Evolutionary conservation across 1,284 basidiomycete genomes (phyloP), one percentile per base, ranked within the genome.

Genomic region (Cryptococcus sp.): DNA sequence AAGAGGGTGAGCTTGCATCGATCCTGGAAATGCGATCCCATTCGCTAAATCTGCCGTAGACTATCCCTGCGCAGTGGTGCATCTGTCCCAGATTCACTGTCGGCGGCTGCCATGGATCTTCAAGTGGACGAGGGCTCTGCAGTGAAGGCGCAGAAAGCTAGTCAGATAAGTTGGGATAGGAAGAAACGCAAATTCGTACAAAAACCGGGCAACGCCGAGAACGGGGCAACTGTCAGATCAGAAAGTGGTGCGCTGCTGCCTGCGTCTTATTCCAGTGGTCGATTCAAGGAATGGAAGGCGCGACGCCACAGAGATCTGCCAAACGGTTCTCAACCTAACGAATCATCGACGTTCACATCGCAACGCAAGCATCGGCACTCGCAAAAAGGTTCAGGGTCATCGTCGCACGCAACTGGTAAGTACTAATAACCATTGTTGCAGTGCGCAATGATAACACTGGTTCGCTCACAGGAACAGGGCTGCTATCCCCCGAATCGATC

Each of bases 141-240:
- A 31, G 82, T 85, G 15, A 83, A 85, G 58, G 86, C 87, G 58
- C 87, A 88, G 57, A 87, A 85, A 48, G 85, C 87, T 47, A 82
- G 82, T 62, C 83, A 83, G 60, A 74, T 89, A 59, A 86, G 81
- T 35, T 99, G 96, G 96, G 94, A 98, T 78, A 89, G 90, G 69
- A 97, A 95, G 81, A 95, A 93, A 80, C 97, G 97, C 77, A 93
- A 90, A 71, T 98, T 98, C 67, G 82, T 96, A 44, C 87, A 87
- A 44, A 90, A 90, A 11, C 83, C 82, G 35, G 93, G 94, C 5
- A 53, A 50, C 19, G 20, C 50, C 11, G 93, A 98, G 77, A 98
- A 98, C 76, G 84, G 95, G 69, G 98, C 97, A 78, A 83, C 99
- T 67, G 90, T 99, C 67, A 87, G 86, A 64, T 93, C 93, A 1